Evolutionary conservation across 2,329 filamentous ascomycete genomes (phyloP).

Genomic region (Aspergillus fructus): DNA sequence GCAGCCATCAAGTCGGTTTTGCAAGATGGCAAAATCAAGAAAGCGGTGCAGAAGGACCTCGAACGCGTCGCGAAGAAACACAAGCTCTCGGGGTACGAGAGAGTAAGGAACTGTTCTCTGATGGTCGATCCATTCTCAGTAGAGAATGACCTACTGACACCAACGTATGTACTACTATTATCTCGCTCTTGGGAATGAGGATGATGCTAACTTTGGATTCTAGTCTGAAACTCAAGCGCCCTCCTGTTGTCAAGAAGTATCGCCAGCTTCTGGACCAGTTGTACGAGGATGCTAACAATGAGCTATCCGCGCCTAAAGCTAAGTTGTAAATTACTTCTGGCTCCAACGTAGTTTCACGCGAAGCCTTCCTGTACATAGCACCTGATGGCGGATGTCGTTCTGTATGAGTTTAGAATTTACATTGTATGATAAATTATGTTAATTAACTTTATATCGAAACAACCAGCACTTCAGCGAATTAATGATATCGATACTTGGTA

Average conservation of each 20-base stretch:
- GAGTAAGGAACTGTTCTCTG: slow-evolving; percentile 70
- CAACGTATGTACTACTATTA: slow-evolving; percentile 41
- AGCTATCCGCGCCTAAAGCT: slow-evolving; percentile 37
- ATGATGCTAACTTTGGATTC: slow-evolving; percentile 18
- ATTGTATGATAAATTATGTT: slow-evolving; percentile 7
- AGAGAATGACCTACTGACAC: slow-evolving; percentile 75
- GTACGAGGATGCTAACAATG: slow-evolving; percentile 56
- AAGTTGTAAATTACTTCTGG: slow-evolving; percentile 32
- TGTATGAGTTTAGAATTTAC: slow-evolving; percentile 8
- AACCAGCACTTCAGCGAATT: too few relatives aligned
- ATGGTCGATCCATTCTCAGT: slow-evolving; percentile 88
- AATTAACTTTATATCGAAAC: neutral
- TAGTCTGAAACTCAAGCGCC: slow-evolving; percentile 71
- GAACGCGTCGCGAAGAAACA: slow-evolving; percentile 75
- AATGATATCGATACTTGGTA: neutral
- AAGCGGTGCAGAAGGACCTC: slow-evolving; percentile 74
- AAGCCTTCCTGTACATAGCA: slow-evolving; percentile 3
- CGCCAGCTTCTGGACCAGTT: slow-evolving; percentile 58
- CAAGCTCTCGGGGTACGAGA: slow-evolving; percentile 91
- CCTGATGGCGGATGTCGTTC: neutral
- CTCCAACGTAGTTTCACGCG: neutral
- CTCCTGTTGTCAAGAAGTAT: slow-evolving; percentile 64
- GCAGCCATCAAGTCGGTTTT: slow-evolving; percentile 67
- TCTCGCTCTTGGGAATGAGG: neutral
- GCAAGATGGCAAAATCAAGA: slow-evolving; percentile 67